Evolutionary conservation across 2,329 filamentous ascomycete species (phyloP).

Genomic region (Talaromyces sp.): DNA sequence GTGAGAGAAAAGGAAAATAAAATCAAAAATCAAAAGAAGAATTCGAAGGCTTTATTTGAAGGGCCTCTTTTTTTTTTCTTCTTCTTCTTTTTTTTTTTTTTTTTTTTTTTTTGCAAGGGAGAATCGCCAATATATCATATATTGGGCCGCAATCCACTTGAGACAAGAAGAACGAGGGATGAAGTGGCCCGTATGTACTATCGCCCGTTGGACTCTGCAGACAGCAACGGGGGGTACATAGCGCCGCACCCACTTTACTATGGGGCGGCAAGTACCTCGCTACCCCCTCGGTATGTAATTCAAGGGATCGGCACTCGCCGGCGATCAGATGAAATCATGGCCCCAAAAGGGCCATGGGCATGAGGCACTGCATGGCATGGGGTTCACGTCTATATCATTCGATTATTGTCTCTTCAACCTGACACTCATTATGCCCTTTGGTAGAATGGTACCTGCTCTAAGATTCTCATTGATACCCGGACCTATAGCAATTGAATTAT

Average conservation of each 20-base stretch:
- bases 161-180: slow-evolving; percentile 27
- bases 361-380: no score
- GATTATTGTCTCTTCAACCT: no score
- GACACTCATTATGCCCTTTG: no score
- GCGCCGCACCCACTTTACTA: slow-evolving; percentile 16
- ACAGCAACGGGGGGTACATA: slow-evolving; percentile 22
- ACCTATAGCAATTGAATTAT: no score
- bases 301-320: slow-evolving; percentile 22
- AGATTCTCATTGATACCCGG: no score
- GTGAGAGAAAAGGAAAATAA: not conserved
- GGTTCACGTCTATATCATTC: no score
- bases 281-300: slow-evolving; percentile 21
- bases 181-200: slow-evolving; percentile 14
- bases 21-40: no score
- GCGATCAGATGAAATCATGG: slow-evolving; percentile 21
- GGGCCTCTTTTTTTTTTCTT: not conserved
- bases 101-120: no score
- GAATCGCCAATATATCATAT: not conserved
- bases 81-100: not conserved
- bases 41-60: not conserved
- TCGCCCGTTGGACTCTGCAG: slow-evolving; percentile 15
- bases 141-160: slow-evolving; percentile 24
- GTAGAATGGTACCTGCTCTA: no score
- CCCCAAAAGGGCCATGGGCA: not conserved
- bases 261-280: slow-evolving; percentile 20